phyloP scores from a whole-genome alignment of 352 stramenopile species.

The Halophytophthora batemanensis region DNA sequence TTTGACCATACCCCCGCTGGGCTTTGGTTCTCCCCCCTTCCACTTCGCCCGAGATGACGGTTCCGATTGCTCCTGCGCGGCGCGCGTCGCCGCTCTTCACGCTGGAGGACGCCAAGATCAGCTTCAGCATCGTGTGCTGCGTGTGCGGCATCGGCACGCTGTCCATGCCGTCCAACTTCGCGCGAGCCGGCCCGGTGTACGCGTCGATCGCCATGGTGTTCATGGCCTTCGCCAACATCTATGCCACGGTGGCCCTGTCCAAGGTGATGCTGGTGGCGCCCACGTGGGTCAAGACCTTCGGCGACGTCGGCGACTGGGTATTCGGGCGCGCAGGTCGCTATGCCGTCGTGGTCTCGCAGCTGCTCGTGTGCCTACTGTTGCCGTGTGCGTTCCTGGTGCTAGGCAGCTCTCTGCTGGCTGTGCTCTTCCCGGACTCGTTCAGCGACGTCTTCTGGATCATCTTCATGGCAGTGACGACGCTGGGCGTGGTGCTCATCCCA shows the following conservation, averaged over 20 bases:
- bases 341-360: conserved; percentile 24
- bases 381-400: conserved; percentile 37
- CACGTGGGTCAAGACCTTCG: conserved; percentile 33
- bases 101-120: conserved; percentile 52
- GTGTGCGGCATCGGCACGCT: conserved; percentile 66
- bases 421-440: conserved; percentile 36
- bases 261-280: conserved; percentile 40
- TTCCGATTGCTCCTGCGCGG: conserved; percentile 1
- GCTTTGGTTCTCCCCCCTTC: neutral
- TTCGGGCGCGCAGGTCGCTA: conserved; percentile 32
- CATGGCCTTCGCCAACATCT: conserved; percentile 46
- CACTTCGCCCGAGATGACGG: conserved; percentile 8
- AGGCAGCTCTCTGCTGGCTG: conserved; percentile 26
- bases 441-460: conserved; percentile 27
- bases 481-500: conserved; percentile 22
- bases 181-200: conserved; percentile 35
- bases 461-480: conserved; percentile 26
- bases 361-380: conserved; percentile 24
- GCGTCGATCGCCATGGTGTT: conserved; percentile 37
- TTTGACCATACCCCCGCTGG: conserved; percentile 3
- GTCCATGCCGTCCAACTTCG: conserved; percentile 46
- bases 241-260: conserved; percentile 28
- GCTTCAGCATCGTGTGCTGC: conserved; percentile 63
- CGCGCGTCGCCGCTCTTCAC: conserved; percentile 33
- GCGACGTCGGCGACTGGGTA: conserved; percentile 37